phyloP scores from a whole-genome alignment of 495 filamentous ascomycete genomes.

The Paragyromitra xinjiangensis region DNA sequence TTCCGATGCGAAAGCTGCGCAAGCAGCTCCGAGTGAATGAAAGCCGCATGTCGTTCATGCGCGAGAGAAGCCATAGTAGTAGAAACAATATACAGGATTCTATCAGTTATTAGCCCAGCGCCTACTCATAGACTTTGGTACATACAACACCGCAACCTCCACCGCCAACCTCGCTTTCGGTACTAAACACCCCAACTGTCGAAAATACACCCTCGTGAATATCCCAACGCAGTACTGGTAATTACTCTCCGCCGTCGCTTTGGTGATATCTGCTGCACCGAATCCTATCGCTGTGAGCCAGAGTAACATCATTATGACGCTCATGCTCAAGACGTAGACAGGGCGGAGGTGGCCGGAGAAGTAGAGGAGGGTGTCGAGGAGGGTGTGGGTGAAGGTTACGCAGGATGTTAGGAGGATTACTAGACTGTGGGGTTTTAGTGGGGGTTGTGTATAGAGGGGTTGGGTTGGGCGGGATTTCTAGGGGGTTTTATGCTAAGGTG shows the following conservation, averaged over 20 bases:
- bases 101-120: not conserved
- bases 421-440: slow-evolving; percentile 27
- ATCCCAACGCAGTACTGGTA: not conserved
- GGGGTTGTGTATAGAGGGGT: not conserved
- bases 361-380: slow-evolving; percentile 25
- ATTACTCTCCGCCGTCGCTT: not conserved
- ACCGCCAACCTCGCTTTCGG: slow-evolving; percentile 25
- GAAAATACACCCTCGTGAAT: not conserved
- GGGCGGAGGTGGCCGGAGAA: slow-evolving; percentile 17
- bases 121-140: not conserved
- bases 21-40: not conserved
- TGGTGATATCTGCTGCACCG: slow-evolving; percentile 5
- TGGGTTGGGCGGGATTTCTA: not conserved
- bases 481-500: not conserved
- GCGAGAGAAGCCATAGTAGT: slow-evolving; percentile 14
- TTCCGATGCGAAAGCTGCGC: not conserved
- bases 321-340: slow-evolving; percentile 28
- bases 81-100: slow-evolving; percentile 1
- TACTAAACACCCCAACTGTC: not conserved
- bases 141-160: slow-evolving; percentile 23
- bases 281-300: slow-evolving; percentile 20
- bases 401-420: slow-evolving; percentile 29
- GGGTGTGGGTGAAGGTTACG: slow-evolving; percentile 26
- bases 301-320: slow-evolving; percentile 24
- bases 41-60: not conserved